Conservation (phyloP, 2,329 filamentous ascomycete species). For the Colletotrichum coccodes region DNA sequence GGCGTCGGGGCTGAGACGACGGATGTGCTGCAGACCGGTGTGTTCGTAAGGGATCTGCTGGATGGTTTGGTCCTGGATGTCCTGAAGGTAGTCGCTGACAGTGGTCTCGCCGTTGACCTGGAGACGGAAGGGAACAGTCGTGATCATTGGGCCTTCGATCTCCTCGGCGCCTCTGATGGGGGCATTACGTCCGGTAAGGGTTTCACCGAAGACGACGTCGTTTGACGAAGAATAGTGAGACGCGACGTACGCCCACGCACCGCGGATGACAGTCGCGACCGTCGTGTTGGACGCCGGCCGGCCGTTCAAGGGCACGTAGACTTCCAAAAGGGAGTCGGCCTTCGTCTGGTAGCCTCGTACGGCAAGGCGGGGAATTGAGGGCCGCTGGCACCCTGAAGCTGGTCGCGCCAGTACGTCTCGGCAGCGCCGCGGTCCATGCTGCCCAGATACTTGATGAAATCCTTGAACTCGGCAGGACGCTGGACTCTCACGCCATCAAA, state of each 20-base stretch:
- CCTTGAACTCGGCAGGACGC: constrained; percentile 55
- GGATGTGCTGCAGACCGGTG: constrained; percentile 69
- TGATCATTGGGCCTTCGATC: constrained; percentile 70
- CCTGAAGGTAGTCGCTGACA: constrained; percentile 62
- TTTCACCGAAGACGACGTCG: constrained; percentile 69
- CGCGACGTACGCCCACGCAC: constrained; percentile 67
- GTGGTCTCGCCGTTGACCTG: constrained; percentile 52
- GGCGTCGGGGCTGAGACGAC: constrained; percentile 63
- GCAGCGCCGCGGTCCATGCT: constrained; percentile 50
- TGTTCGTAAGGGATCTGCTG: constrained; percentile 73
- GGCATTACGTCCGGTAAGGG: constrained; percentile 65
- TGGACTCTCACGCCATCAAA: constrained; percentile 47
- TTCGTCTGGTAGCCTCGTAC: constrained; percentile 57
- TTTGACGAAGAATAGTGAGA: constrained; percentile 61
- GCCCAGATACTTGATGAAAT: constrained; percentile 60
- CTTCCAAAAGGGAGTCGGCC: constrained; percentile 63
- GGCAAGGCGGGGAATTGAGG: constrained; percentile 61
- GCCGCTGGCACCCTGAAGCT: constrained; percentile 54
- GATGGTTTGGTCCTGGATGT: constrained; percentile 65
- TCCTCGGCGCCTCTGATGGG: constrained; percentile 59
- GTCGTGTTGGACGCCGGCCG: constrained; percentile 54
- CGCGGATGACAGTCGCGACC: constrained; percentile 65
- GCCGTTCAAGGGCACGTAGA: constrained; percentile 54
- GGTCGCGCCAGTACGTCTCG: constrained; percentile 57
- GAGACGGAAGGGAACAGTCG: constrained; percentile 67